Base-by-base conservation (phyloP, 768 basidiomycete genomes). In the Mycena crocata region DNA sequence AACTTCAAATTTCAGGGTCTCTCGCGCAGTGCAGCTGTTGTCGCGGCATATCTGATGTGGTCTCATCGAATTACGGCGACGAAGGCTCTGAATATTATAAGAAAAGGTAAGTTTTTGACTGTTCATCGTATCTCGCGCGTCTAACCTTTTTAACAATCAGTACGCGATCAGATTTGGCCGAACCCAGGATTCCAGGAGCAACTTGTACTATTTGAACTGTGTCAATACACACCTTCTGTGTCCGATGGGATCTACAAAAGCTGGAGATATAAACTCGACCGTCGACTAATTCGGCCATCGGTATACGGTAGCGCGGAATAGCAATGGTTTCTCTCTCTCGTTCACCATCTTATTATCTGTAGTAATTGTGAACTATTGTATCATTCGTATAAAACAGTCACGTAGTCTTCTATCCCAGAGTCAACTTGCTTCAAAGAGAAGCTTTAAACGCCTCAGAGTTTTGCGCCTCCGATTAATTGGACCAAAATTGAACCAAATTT, bases 31-130 rank as follows among this genome's bases (percentile, higher is more conserved):
- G 88, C 90, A 12, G 82, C 90, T 5, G 90, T 93, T 26, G 85
- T 93, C 58, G 90, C 90, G 39, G 93, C 92, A 46, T 94, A 94
- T 73, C 76, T 93, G 68, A 93, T 93, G 92, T 87, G 81, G 77
- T 82, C 88, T 21, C 83, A 84, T 54, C 85, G 85, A 32, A 78
- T 92, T 23, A 82, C 80, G 56, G 81, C 84, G 12, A 85, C 90
- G 8, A 82, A 85, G 50, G 91, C 91, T 1, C 79, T 92, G 72
- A 83, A 87, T 51, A 78, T 80, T 34, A 86, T 93, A 66, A 85
- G 91, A 74, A 75, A 82, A 77, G 88, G 91, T 90, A 75, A 66
- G 79, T 64, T 70, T 42, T n/a, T 44, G 45, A 19, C 23, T 24
- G 50, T 42, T 42, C 37, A n/a, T 64, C 42, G 69, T n/a, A n/a